A percentile compares a stretch with the other conserved stretches of the same genome.
Conservation (phyloP, 2,329 filamentous ascomycete genomes). For the Cercospora berteroae region DNA sequence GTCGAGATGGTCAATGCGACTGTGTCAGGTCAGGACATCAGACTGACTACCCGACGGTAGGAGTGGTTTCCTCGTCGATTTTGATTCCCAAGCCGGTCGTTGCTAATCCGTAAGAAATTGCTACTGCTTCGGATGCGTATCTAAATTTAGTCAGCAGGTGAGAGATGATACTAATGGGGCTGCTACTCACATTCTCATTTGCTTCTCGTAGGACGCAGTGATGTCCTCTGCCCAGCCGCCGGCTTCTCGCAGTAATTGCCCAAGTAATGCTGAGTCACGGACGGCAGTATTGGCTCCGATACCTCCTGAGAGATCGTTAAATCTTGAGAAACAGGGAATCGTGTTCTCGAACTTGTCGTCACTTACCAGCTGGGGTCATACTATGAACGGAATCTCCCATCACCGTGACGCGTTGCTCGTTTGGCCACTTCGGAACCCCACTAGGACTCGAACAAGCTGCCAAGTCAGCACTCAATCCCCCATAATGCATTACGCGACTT, state of each 20-base stretch:
- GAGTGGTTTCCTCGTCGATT: constrained; percentile 22
- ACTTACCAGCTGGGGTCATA: constrained; percentile 51
- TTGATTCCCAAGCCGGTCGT: constrained; percentile 39
- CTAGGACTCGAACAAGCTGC: constrained; percentile 55
- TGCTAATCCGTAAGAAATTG: constrained; percentile 53
- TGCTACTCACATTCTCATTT: constrained; percentile 47
- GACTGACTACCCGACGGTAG: constrained; percentile 6
- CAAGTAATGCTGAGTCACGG: constrained; percentile 55
- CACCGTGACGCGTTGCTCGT: constrained; percentile 57
- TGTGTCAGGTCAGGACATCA: neutral
- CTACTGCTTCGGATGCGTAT: constrained; percentile 58
- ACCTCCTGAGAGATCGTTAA: constrained; percentile 39
- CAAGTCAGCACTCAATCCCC: neutral
- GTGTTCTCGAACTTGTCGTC: neutral
- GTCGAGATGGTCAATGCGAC: neutral
- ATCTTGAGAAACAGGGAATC: no score
- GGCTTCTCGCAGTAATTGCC: constrained; percentile 52
- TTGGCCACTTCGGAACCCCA: constrained; percentile 61
- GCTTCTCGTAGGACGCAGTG: constrained; percentile 42
- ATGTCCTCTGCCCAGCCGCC: constrained; percentile 48
- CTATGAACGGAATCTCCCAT: constrained; percentile 59
- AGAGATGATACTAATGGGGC: neutral
- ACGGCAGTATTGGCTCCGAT: constrained; percentile 60
- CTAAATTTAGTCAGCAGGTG: constrained; percentile 2
- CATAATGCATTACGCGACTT: neutral